These are phyloP conservation scores for Aspergillus aculeatus DNA, from an alignment of 2,329 filamentous ascomycete species.

Conservation along the genomic window DNA sequence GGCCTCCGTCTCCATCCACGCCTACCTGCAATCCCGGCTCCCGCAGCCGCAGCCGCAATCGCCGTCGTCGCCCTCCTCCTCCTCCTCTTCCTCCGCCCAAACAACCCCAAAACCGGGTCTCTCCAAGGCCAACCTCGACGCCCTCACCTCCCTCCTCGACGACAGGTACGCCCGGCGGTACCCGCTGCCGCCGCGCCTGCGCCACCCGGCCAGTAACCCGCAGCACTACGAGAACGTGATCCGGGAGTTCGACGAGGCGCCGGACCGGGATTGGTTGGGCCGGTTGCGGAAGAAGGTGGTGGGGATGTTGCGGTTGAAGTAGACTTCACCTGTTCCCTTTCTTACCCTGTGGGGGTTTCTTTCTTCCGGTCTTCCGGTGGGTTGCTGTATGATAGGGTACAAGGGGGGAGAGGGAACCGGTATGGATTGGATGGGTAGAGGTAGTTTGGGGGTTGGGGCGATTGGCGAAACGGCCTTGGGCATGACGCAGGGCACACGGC, in stretches of 20 bases:
- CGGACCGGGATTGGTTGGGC: constrained; percentile 48
- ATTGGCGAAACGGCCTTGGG: too few relatives aligned
- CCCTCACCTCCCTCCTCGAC: constrained; percentile 60
- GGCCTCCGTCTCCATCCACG: constrained; percentile 46
- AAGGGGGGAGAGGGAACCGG: too few relatives aligned
- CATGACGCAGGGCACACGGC: too few relatives aligned
- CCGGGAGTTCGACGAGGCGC: constrained; percentile 54
- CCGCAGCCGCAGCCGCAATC: constrained; percentile 6
- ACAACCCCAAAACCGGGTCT: constrained; percentile 19
- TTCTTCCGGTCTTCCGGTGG: not conserved
- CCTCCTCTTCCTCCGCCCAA: constrained; percentile 10
- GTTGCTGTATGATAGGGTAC: not conserved
- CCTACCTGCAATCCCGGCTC: constrained; percentile 39
- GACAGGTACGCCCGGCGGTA: constrained; percentile 56
- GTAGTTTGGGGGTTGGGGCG: too few relatives aligned
- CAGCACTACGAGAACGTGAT: constrained; percentile 54
- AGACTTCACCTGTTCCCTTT: not conserved
- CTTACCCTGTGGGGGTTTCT: not conserved
- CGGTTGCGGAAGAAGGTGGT: constrained; percentile 48
- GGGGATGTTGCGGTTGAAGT: constrained; percentile 48
- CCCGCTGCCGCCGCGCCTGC: constrained; percentile 47
- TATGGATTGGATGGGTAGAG: too few relatives aligned
- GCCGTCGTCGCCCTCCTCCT: too few relatives aligned
- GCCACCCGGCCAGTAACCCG: constrained; percentile 52
- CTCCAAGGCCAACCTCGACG: constrained; percentile 51